These are phyloP conservation scores for Cerrena zonata DNA, from an alignment of 1,284 basidiomycete genomes.

Conservation along the genomic window DNA sequence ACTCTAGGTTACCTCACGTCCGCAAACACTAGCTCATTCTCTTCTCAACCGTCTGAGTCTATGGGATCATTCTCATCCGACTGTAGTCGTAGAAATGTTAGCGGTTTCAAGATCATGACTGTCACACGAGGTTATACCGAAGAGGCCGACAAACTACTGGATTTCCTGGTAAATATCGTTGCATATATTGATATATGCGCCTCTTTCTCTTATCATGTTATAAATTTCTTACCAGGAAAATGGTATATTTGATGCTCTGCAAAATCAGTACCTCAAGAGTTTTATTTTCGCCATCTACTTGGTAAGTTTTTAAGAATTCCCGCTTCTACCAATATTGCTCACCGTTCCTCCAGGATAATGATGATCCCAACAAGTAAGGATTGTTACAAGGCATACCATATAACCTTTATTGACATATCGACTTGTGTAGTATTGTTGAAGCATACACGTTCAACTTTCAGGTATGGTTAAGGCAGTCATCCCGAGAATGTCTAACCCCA, in stretches of 20 bases:
- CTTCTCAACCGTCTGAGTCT: constrained; percentile 34
- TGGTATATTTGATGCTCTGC: constrained; percentile 74
- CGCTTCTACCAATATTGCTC: background rate
- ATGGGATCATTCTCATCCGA: constrained; percentile 28
- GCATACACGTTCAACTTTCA: constrained; percentile 79
- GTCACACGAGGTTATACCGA: constrained; percentile 70
- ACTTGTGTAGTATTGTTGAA: constrained; percentile 57
- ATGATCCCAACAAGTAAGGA: constrained; percentile 71
- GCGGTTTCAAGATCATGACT: constrained; percentile 61
- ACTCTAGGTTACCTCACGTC: constrained; percentile 50
- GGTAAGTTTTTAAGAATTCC: constrained; percentile 34
- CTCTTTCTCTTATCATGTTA: no score
- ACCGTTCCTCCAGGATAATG: constrained; percentile 49
- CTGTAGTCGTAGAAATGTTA: constrained; percentile 34
- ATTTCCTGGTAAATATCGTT: constrained; percentile 57
- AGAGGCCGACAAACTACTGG: constrained; percentile 72
- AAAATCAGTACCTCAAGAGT: constrained; percentile 69
- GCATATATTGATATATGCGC: constrained; percentile 6
- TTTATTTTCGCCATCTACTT: constrained; percentile 81
- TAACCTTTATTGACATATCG: constrained; percentile 1
- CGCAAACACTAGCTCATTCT: constrained; percentile 37
- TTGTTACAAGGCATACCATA: constrained; percentile 19
- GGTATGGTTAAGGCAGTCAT: constrained; percentile 36
- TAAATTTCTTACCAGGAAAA: constrained; percentile 50
- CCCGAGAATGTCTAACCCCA: background rate